phyloP scores from a whole-genome alignment of 2,329 filamentous ascomycete genomes.

The Trichoderma hamatum region DNA sequence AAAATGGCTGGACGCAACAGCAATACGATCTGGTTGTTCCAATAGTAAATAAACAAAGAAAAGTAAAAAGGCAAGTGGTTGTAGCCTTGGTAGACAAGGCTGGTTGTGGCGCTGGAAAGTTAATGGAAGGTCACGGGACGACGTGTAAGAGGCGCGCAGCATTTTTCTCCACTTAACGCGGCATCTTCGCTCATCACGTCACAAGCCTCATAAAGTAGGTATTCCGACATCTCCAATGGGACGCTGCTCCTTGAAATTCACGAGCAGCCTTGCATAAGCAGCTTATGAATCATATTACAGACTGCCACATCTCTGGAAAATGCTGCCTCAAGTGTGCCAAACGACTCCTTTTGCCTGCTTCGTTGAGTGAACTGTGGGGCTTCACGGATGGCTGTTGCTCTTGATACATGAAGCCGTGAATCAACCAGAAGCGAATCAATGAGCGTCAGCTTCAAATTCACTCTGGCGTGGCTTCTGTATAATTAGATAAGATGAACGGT shows the following conservation, averaged over 20 bases:
- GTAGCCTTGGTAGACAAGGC: slow-evolving; percentile 23
- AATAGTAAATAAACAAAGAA: background rate
- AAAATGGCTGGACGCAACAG: background rate
- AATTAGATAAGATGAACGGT: slow-evolving; percentile 55
- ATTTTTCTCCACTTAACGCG: slow-evolving; percentile 44
- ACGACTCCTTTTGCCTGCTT: background rate
- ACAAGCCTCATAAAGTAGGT: slow-evolving; percentile 1
- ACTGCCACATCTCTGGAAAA: background rate
- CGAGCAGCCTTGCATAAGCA: background rate
- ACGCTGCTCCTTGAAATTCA: background rate
- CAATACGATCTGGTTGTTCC: background rate
- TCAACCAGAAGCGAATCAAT: background rate
- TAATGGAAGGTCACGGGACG: slow-evolving; percentile 41
- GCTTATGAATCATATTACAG: background rate
- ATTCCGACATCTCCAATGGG: background rate
- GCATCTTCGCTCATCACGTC: slow-evolving; percentile 29
- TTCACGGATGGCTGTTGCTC: slow-evolving; percentile 21
- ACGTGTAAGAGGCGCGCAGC: slow-evolving; percentile 43
- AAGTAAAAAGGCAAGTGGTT: background rate
- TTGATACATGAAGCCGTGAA: slow-evolving; percentile 21
- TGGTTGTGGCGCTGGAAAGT: slow-evolving; percentile 31
- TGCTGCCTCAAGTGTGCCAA: slow-evolving; percentile 5
- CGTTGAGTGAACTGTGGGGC: slow-evolving; percentile 18
- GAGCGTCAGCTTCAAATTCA: background rate
- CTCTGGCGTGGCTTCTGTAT: slow-evolving; percentile 27